Conservation (phyloP, 2,329 filamentous ascomycete genomes). For the Aspergillus sp. region DNA sequence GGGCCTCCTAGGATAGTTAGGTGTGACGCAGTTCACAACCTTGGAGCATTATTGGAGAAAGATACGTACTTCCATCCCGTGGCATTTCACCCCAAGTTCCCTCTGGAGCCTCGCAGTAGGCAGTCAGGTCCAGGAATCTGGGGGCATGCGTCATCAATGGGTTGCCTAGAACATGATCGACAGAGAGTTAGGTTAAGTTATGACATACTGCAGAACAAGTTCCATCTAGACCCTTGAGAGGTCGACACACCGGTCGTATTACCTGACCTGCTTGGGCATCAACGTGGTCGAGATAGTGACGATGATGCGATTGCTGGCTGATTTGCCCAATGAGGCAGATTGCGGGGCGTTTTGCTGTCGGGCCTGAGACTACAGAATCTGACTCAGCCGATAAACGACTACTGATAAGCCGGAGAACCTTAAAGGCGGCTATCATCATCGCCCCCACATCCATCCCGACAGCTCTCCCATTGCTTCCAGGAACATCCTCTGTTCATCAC, state of each 20-base stretch:
- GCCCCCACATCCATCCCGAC: neutral
- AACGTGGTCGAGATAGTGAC: neutral
- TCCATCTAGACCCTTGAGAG: neutral
- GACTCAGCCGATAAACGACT: neutral
- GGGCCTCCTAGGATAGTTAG: slow-evolving; percentile 18
- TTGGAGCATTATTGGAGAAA: neutral
- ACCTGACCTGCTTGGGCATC: neutral
- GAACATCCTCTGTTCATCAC: neutral
- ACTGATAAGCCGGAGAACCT: neutral
- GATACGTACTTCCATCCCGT: slow-evolving; percentile 4
- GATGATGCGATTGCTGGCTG: neutral
- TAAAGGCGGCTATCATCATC: neutral
- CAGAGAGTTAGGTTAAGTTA: neutral
- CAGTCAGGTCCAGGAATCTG: neutral
- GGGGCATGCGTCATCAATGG: neutral
- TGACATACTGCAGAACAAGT: neutral
- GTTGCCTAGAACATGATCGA: neutral
- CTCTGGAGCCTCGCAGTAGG: neutral
- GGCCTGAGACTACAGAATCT: neutral
- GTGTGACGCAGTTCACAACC: neutral
- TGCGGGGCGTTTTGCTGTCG: neutral
- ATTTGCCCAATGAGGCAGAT: neutral
- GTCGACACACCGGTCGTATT: neutral
- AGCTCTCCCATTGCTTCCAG: neutral
- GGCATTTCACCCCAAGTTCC: slow-evolving; percentile 2